These are phyloP conservation scores for Hansenula sp. DNA, from an alignment of 1,139 yeast genomes.

Conservation along the genomic window DNA sequence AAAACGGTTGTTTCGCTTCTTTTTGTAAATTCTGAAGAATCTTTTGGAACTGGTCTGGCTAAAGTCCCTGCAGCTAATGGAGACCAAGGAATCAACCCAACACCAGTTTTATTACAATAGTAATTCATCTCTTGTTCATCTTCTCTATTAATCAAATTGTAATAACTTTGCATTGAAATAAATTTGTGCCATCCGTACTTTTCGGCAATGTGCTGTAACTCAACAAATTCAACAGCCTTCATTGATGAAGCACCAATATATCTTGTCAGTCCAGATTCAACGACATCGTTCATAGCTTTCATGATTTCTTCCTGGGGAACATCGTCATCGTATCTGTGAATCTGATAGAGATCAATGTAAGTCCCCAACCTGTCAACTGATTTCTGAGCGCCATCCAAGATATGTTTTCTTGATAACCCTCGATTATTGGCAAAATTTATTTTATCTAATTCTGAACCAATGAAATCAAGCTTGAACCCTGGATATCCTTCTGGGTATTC, in stretches of 20 bases:
- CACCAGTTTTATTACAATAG: slow-evolving; percentile 43
- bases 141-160: slow-evolving; percentile 52
- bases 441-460: slow-evolving; percentile 15
- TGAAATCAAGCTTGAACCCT: slow-evolving; percentile 10
- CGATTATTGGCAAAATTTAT: slow-evolving; percentile 31
- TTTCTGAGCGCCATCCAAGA: slow-evolving; percentile 45
- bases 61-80: slow-evolving; percentile 46
- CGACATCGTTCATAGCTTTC: slow-evolving; percentile 50
- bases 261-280: slow-evolving; percentile 43
- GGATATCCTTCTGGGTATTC: not conserved
- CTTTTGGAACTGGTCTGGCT: too few relatives aligned
- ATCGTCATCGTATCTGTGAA: slow-evolving; percentile 44
- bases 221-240: slow-evolving; percentile 45
- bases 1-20: too few relatives aligned
- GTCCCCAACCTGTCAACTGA: slow-evolving; percentile 50
- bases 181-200: slow-evolving; percentile 50
- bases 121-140: slow-evolving; percentile 60
- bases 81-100: slow-evolving; percentile 50
- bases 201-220: slow-evolving; percentile 51
- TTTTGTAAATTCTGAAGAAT: too few relatives aligned
- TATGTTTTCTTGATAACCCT: slow-evolving; percentile 53
- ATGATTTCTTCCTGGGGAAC: slow-evolving; percentile 47
- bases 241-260: slow-evolving; percentile 59
- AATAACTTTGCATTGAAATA: slow-evolving; percentile 55
- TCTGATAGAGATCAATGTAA: slow-evolving; percentile 41